A percentile compares a stretch with the other conserved stretches of the same genome.
These are phyloP conservation scores for Rosellinia necatrix DNA, from an alignment of 2,329 filamentous ascomycete species.

Conservation along the genomic window DNA sequence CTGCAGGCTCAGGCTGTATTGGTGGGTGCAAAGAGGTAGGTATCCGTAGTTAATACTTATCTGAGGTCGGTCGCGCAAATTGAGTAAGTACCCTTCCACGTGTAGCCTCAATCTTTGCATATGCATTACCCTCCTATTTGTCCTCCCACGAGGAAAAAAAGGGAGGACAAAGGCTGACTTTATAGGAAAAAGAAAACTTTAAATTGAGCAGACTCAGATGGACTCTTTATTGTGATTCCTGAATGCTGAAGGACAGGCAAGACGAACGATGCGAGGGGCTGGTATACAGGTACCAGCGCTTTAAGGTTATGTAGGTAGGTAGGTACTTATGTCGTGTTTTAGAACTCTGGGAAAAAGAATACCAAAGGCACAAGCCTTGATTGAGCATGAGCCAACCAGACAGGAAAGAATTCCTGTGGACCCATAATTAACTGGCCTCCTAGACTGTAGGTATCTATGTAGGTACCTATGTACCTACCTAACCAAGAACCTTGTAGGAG, in stretches of 20 bases:
- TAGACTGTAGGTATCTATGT: not conserved
- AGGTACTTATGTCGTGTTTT: not conserved
- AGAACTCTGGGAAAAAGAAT: not conserved
- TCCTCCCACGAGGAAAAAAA: not conserved
- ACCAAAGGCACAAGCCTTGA: not conserved
- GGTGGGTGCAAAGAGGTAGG: constrained; percentile 20
- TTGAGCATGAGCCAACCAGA: not conserved
- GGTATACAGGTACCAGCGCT: too few species aligned
- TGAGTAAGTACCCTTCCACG: constrained; percentile 4
- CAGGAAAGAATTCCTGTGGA: not conserved
- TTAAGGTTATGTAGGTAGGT: too few species aligned
- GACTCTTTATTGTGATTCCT: constrained; percentile 2
- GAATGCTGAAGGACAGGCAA: too few species aligned
- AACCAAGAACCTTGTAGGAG: not conserved
- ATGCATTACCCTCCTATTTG: not conserved
- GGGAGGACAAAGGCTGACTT: not conserved
- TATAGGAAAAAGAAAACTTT: not conserved
- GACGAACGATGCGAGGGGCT: too few species aligned
- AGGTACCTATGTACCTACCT: not conserved
- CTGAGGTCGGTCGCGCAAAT: not conserved
- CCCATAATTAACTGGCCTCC: not conserved
- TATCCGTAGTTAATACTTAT: constrained; percentile 9
- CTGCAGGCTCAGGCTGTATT: constrained; percentile 27
- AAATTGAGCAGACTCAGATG: not conserved
- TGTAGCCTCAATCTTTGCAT: constrained; percentile 13